Percentiles rank a stretch among this genome's conserved stretches.
phyloP scores from a whole-genome alignment of 768 basidiomycete species.

The Auricularia cornea region DNA sequence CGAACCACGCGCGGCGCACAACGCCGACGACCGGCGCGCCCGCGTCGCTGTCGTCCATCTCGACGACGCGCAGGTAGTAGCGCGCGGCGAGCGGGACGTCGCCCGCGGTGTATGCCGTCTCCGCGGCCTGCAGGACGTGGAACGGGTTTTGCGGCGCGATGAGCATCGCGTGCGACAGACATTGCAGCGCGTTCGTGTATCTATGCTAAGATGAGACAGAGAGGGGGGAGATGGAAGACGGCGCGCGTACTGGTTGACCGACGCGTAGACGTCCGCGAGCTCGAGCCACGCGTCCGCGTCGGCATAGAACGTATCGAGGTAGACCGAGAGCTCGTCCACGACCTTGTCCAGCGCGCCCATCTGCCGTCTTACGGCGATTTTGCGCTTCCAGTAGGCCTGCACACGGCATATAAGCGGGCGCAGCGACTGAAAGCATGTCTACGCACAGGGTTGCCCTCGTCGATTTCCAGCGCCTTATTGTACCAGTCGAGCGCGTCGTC shows the following conservation, averaged over 20 bases:
- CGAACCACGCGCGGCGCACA: constrained; percentile 61
- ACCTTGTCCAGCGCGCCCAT: constrained; percentile 56
- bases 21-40: constrained; percentile 28
- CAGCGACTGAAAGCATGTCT: not conserved
- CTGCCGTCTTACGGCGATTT: constrained; percentile 60
- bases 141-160: constrained; percentile 83
- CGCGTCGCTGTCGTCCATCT: constrained; percentile 59
- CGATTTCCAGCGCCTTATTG: constrained; percentile 46
- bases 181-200: constrained; percentile 62
- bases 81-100: constrained; percentile 72
- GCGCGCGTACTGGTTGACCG: constrained; percentile 58
- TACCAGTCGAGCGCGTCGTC: constrained; percentile 57
- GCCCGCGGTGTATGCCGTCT: constrained; percentile 74
- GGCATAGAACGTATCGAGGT: constrained; percentile 81
- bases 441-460: constrained; percentile 66
- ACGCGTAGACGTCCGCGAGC: constrained; percentile 70
- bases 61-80: constrained; percentile 67
- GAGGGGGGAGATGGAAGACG: not conserved
- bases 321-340: constrained; percentile 59
- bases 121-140: constrained; percentile 74
- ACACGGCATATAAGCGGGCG: not conserved
- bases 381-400: constrained; percentile 73
- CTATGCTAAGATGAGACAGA: constrained; percentile 28
- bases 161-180: constrained; percentile 73
- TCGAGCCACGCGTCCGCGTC: constrained; percentile 87